Percentiles rank a stretch among this genome's conserved stretches.
Conservation (phyloP, 805 yeast genomes). For the Pichia paraexigua region DNA sequence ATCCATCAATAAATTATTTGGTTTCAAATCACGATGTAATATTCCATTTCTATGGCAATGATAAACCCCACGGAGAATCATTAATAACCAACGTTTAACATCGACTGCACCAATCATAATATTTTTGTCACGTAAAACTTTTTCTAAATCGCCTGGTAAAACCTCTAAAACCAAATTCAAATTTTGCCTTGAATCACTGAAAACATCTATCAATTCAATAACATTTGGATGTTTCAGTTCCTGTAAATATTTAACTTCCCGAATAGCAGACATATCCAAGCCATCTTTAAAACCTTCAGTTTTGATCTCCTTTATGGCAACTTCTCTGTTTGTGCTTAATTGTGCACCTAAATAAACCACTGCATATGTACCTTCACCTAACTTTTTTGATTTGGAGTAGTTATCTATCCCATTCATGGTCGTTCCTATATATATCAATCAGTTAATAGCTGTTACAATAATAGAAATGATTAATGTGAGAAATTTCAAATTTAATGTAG, state of each 20-base stretch:
- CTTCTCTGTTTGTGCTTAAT: conserved; percentile 42
- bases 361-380: conserved; percentile 99
- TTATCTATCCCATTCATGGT: conserved; percentile 15
- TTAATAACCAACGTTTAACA: conserved; percentile 86
- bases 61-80: conserved; percentile 91
- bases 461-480: background rate
- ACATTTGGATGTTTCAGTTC: conserved; percentile 74
- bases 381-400: conserved; percentile 59
- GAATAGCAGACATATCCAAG: conserved; percentile 92
- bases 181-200: conserved; percentile 50
- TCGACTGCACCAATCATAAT: conserved; percentile 78
- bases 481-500: background rate
- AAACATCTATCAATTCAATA: conserved; percentile 84
- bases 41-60: conserved; percentile 92
- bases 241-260: conserved; percentile 84
- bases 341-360: conserved; percentile 84
- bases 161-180: conserved; percentile 88
- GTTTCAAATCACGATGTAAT: conserved; percentile 88
- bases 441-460: background rate
- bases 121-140: conserved; percentile 71
- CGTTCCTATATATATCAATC: background rate
- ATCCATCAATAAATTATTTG: conserved; percentile 79
- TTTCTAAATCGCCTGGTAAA: conserved; percentile 86
- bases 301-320: conserved; percentile 94
- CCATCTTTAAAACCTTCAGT: conserved; percentile 94